phyloP scores from a whole-genome alignment of 352 stramenopile species.

The Phytophthora podocarpi region DNA sequence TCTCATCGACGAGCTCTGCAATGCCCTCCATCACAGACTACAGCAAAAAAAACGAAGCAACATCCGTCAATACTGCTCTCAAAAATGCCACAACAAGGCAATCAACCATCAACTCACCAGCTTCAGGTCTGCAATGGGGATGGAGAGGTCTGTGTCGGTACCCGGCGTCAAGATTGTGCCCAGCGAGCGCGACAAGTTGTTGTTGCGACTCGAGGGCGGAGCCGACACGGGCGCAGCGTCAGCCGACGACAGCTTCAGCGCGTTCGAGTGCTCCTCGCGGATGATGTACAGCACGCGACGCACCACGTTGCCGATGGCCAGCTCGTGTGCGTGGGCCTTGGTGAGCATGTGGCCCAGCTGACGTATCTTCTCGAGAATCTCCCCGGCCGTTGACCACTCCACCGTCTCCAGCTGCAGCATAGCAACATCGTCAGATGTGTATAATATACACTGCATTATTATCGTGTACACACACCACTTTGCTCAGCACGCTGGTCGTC shows the following conservation, averaged over 20 bases:
- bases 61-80: too few species aligned
- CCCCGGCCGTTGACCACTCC: constrained; percentile 75
- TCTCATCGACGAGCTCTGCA: constrained; percentile 93
- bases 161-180: constrained; percentile 83
- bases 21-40: constrained; percentile 95
- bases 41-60: constrained; percentile 21
- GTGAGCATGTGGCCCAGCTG: constrained; percentile 83
- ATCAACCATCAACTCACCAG: constrained; percentile 38
- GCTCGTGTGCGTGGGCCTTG: constrained; percentile 79
- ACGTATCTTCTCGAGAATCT: constrained; percentile 88
- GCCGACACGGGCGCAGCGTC: constrained; percentile 14
- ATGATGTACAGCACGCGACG: constrained; percentile 90
- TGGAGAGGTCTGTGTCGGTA: constrained; percentile 82
- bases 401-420: constrained; percentile 69
- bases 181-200: constrained; percentile 76
- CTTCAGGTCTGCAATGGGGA: constrained; percentile 84
- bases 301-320: constrained; percentile 90
- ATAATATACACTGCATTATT: constrained; percentile 6
- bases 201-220: constrained; percentile 47
- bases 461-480: constrained; percentile 55
- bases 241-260: constrained; percentile 55
- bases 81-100: background rate
- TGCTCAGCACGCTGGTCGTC: constrained; percentile 72
- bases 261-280: constrained; percentile 84
- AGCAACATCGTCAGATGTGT: background rate